Evolutionary conservation across 106 monocot species (phyloP), one percentile per base, ranked within the genome.

Genomic region (Dioscorea dumetorum): DNA sequence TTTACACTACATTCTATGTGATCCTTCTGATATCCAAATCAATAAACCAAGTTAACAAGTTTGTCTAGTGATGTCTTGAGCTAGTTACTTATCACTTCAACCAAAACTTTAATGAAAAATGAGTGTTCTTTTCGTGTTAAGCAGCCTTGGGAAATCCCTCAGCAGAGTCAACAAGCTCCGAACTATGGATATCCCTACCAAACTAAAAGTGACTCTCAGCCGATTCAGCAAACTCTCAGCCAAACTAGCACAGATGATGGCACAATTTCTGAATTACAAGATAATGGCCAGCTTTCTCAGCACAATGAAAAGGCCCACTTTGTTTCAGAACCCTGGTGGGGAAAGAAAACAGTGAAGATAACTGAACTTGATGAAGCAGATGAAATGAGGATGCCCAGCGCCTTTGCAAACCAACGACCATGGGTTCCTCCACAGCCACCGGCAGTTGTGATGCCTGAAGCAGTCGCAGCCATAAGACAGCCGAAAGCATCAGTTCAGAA

Each of bases 351-450:
- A 0, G 64, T 73, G 7, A 86, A 83, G 73, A 81, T 89, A 35
- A 74, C 86, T 19, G 93, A 93, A 79, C 28, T 75, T 1, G 89
- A 86, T 11, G 83, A 90, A 58, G 41, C 20, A 3, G 87, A 82
- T 22, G 80, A 85, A 50, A 23, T 31, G 8, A 79, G 59, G 33
- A 66, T 53, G 6, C 48, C 74, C 5, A 75, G 24, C 21, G 73
- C 73, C 10, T 28, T 48, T 50, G 49, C 72, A 15, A 61, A 18
- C 57, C 82, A 75, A 61, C 74, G 87, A 23, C 62, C 69, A 24
- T 97, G 97, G 97, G 84, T 97, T 23, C 97, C 92, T 17, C 97
- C 97, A 12, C 86, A 90, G 78, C 84, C 97, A 2, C 97, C 97
- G 32, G 15, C 80, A 22, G 92, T 97, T 10, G 84, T 65, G 32